Base-by-base conservation (phyloP, 2,329 filamentous ascomycete genomes). In the Podosphaera xanthii region DNA sequence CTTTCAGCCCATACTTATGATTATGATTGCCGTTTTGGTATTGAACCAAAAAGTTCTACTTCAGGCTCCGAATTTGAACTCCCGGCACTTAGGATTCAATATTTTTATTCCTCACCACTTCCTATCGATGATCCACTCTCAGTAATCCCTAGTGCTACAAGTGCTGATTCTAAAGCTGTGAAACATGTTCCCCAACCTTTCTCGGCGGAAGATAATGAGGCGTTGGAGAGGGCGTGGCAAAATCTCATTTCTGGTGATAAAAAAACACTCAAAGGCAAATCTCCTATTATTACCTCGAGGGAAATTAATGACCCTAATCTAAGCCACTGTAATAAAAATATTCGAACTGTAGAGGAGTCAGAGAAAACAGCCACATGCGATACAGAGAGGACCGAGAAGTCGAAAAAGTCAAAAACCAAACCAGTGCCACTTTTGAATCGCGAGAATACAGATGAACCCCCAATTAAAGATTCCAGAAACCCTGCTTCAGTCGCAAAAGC, bases 61-160 rank as follows among this genome's bases (percentile, higher is more conserved):
- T 59, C 61, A 40, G 63, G 62, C n/a, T 68, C 53, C 67, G 69
- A 61, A 66, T 70, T 63, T 66, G 74, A 72, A 58, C 75, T 78
- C 33, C 84, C 85, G 14, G 76, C 79, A 0, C 70, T 85, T 59
- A 75, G 77, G 38, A 77, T 84, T 31, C 86, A 88, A 63, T 95
- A 88, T 73, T 95, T 95, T 71, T 95, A 94, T 70, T 79, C 82
- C 12, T 92, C 88, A 9, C 75, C 82, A 10, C 78, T 91, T 57
- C 84, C 88, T 36, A 89, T 95, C 67, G 89, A 95, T 67, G 89
- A 95, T 67, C 87, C 87, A 33, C 76, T 94, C n/a, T 87, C 85
- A 8, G 79, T 84, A 1, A 72, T 75, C 9, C 70, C 76, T 72
- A 67, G 80, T 70, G 69, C 78, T 67, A 70, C 70, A 33, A 65